phyloP scores from a whole-genome alignment of 768 basidiomycete species.

The Kwoniella dejecticola region DNA sequence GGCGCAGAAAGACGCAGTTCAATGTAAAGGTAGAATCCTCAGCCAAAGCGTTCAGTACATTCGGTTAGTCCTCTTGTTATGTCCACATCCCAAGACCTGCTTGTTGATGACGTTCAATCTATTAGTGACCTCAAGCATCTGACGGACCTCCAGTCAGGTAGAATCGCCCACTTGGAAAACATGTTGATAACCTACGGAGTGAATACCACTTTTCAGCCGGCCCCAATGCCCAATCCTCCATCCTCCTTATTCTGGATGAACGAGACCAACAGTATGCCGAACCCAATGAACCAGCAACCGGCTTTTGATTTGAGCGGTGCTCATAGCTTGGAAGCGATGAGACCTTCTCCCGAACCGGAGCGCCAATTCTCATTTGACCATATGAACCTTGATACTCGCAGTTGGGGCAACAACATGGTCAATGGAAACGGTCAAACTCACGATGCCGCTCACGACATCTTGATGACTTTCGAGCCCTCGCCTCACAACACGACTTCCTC shows the following conservation, averaged over 20 bases:
- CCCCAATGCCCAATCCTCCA: background rate
- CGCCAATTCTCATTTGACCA: slow-evolving; percentile 18
- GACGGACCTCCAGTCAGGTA: slow-evolving; percentile 29
- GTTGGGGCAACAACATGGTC: slow-evolving; percentile 6
- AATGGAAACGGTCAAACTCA: slow-evolving; percentile 10
- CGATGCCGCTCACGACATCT: slow-evolving; percentile 7
- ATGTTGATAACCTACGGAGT: slow-evolving; percentile 19
- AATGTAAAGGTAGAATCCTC: slow-evolving; percentile 46
- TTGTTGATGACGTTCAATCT: background rate
- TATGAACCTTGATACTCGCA: slow-evolving; percentile 5
- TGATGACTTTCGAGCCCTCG: slow-evolving; percentile 34
- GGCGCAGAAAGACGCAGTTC: slow-evolving; percentile 33
- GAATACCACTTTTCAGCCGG: slow-evolving; percentile 23
- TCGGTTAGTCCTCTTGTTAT: slow-evolving; percentile 27
- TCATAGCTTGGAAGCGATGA: slow-evolving; percentile 33
- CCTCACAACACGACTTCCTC: slow-evolving; percentile 21
- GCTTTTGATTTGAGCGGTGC: slow-evolving; percentile 9
- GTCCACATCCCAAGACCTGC: slow-evolving; percentile 10
- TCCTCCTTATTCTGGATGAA: slow-evolving; percentile 20
- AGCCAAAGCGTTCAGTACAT: slow-evolving; percentile 45
- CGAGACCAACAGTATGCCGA: slow-evolving; percentile 1
- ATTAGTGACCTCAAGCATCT: slow-evolving; percentile 37
- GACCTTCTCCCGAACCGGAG: slow-evolving; percentile 42
- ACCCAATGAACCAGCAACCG: slow-evolving; percentile 6
- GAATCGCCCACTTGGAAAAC: slow-evolving; percentile 43